Base-by-base conservation (phyloP, 106 monocot genomes). In the Hemerocallis citrina region DNA sequence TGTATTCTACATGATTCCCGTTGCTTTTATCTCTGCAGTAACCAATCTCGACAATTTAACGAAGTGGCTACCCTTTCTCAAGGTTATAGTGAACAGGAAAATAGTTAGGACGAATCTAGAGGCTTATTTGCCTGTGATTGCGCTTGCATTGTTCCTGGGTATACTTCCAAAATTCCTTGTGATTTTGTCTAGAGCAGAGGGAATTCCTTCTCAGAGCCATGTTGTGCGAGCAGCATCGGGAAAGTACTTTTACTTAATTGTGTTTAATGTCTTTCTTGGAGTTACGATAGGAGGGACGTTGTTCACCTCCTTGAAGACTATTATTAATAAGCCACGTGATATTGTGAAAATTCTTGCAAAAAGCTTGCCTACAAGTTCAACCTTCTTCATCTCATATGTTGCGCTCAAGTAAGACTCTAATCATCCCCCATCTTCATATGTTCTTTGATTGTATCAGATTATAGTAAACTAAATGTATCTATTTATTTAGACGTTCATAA, bases 181-280 rank as follows among this genome's bases (percentile, higher is more conserved):
- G 79, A 63, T 88, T 32, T 71, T 93, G 37, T 93, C 93, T 0
- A 81, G 79, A 52, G 25, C 36, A 3, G 93, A 93, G 63, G 93
- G 93, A 23, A 79, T 93, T 20, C 62, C 81, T 10, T 81, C 88
- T 1, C 48, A 79, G 51, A 74, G 79, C 49, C 93, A 93, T 63
- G 79, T 57, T 1, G 63, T 78, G 6, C 48, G 88, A 34, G 85
- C 93, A 14, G 76, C 89, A 16, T 79, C 88, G 9, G 93, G 85
- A 33, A 93, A 89, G 62, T 93, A 85, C 59, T 93, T 93, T 57
- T 93, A 93, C 39, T 93, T 93, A 44, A 74, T 85, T 29, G 64
- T 93, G 13, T 93, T 93, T 52, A 93, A 93, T 68, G 85, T 93
- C 33, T 93, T 93, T 52, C 59, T 93, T 31, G 93, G 93, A 31